Evolutionary conservation across 164 flowering plant genomes (phyloP), one percentile per base, ranked within the genome.

Genomic region (Magnolia changhungtana): DNA sequence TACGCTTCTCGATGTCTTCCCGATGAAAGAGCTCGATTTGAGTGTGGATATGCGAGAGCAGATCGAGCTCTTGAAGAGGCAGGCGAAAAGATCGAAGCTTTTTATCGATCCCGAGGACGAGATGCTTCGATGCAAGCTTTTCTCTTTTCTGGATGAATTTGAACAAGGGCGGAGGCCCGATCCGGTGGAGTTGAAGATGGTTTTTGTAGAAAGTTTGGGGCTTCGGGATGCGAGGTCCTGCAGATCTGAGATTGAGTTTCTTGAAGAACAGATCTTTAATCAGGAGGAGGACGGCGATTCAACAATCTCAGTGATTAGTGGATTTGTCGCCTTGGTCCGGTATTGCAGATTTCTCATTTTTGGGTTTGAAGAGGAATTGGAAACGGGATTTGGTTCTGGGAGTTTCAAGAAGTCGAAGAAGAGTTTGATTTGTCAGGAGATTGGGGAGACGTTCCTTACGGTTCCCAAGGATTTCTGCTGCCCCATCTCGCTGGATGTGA

Each of bases 1-100:
- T 18, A 96, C 99, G 24, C 84, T 96, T 37, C 82, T 96, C 74
- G 99, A 96, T 80, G 97, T 94, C 3, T 87, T 96, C 51, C 98
- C 98, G 9, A 59, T 89, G 59, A 52, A 74, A 20, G 93, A 93
- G 64, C 65, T 90, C n/a, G 81, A 79, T 59, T 74, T 89, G 75
- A 76, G 86, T 70, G 84, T 81, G 27, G 98, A 96, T 77, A 74
- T 89, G 37, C 79, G 78, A 75, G 98, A 94, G 76, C 95, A 89
- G 77, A 66, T 90, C 70, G 88, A 86, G 74, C 84, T 92, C 66
- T 71, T 94, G 86, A 83, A 82, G 81, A 90, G 73, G 72, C 97
- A 91, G 71, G 76, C 85, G 31, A 86, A 90, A 66, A 83, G 85
- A 64, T 82, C 87, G 0, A 89, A 77, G 75, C 79, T 90, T 74